phyloP scores from a whole-genome alignment of 208 protist species.

The Naegleria lovaniensis region DNA sequence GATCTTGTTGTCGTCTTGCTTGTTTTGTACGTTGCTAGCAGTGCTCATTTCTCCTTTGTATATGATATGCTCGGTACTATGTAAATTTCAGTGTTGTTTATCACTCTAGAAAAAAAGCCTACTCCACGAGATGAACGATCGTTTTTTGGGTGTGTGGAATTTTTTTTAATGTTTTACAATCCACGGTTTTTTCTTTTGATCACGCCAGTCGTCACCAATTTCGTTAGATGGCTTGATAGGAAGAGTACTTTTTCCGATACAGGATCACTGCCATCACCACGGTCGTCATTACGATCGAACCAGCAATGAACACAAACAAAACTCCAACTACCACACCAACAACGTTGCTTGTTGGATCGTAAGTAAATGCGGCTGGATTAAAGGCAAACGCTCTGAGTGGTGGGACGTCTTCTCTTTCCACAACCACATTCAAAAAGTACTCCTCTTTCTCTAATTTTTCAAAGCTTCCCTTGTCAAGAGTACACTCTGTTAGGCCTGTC shows the following conservation, averaged over 20 bases:
- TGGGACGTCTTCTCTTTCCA: not conserved
- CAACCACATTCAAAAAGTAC: not conserved
- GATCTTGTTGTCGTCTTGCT: not conserved
- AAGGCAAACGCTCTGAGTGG: not conserved
- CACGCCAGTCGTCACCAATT: too few species aligned
- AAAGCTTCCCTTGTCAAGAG: not conserved
- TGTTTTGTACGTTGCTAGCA: not conserved
- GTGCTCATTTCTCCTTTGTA: not conserved
- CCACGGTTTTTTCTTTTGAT: too few species aligned
- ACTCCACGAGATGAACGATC: not conserved
- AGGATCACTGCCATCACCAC: not conserved
- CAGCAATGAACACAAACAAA: not conserved
- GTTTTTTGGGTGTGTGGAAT: not conserved
- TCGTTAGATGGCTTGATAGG: too few species aligned
- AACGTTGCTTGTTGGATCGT: not conserved
- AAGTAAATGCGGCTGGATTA: not conserved
- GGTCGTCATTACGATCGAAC: not conserved
- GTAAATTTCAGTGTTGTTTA: not conserved
- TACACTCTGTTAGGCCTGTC: not conserved
- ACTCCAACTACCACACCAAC: not conserved
- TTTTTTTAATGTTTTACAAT: too few species aligned
- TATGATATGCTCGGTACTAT: slow-evolving; percentile 2
- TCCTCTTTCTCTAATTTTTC: not conserved
- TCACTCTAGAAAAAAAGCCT: not conserved
- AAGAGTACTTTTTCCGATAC: not conserved